Conservation (phyloP, 2,329 filamentous ascomycete genomes). For the Penicillium sp. region DNA sequence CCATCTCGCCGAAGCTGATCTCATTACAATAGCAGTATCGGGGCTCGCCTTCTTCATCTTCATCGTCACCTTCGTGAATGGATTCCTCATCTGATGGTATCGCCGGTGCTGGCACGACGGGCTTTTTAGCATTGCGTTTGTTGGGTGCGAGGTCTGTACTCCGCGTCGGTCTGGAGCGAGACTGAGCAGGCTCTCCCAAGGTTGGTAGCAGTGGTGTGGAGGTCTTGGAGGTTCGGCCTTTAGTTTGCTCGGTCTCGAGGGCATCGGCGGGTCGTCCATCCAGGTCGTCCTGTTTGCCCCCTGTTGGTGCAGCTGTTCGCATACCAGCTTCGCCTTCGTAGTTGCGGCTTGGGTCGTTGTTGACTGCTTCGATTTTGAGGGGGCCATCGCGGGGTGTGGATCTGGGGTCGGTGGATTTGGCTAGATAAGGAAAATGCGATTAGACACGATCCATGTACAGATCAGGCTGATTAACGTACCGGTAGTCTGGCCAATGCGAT, state of each 20-base stretch:
- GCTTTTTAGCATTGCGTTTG: constrained; percentile 41
- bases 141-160: constrained; percentile 36
- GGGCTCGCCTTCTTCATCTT: constrained; percentile 68
- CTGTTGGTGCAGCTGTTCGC: constrained; percentile 18
- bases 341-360: constrained; percentile 34
- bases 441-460: constrained; percentile 22
- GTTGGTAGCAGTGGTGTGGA: constrained; percentile 42
- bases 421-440: constrained; percentile 22
- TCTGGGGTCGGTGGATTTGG: constrained; percentile 53
- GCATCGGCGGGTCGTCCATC: constrained; percentile 33
- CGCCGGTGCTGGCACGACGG: constrained; percentile 25
- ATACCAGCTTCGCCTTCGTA: constrained; percentile 24
- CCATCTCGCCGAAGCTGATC: constrained; percentile 82
- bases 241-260: constrained; percentile 35
- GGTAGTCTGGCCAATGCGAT: constrained; percentile 54
- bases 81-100: constrained; percentile 44
- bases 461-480: constrained; percentile 39
- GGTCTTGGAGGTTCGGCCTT: constrained; percentile 43
- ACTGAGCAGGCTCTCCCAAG: constrained; percentile 35
- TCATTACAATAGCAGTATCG: constrained; percentile 79
- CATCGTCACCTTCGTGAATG: constrained; percentile 56
- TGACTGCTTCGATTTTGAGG: constrained; percentile 37
- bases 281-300: constrained; percentile 38
- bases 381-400: constrained; percentile 52
- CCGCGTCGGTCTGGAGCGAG: constrained; percentile 37